A percentile compares a stretch with the other conserved stretches of the same genome.
Conservation (phyloP, 2,329 filamentous ascomycete species). For the Dryadomyces quercivorus region DNA sequence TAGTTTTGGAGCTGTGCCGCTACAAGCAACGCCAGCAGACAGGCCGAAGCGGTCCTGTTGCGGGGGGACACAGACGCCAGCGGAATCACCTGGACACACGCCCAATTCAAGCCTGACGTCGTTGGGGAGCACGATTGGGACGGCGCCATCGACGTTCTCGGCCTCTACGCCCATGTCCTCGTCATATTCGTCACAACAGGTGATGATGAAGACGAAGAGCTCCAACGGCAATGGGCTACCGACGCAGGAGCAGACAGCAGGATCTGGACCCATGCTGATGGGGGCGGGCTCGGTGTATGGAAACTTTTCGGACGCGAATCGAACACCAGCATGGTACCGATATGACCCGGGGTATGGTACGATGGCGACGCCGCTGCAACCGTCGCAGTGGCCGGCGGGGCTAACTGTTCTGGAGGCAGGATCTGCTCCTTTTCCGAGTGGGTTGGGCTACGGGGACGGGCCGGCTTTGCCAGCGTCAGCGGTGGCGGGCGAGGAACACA, state of each 20-base stretch:
- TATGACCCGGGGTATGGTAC: constrained; percentile 13
- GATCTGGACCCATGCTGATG: not conserved
- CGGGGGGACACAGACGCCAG: not conserved
- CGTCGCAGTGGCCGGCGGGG: constrained; percentile 11
- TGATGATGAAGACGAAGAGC: not conserved
- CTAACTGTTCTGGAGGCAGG: constrained; percentile 4
- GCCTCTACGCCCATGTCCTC: constrained; percentile 4
- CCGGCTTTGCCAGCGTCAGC: not conserved
- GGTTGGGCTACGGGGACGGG: not conserved
- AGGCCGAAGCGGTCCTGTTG: constrained; percentile 7
- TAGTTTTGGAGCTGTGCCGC: not conserved
- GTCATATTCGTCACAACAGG: constrained; percentile 5
- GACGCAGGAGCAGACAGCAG: not conserved
- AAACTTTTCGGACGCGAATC: not conserved
- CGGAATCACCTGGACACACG: constrained; percentile 7
- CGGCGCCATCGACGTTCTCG: constrained; percentile 3
- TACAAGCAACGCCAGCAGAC: not conserved
- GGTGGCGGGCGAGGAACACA: constrained; percentile 6
- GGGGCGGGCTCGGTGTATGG: not conserved
- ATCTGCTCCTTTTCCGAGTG: not conserved
- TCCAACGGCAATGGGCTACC: not conserved
- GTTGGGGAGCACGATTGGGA: constrained; percentile 5
- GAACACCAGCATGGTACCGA: constrained; percentile 8
- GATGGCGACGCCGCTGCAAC: constrained; percentile 11
- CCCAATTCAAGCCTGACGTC: constrained; percentile 11